These are phyloP conservation scores for Asterochloris sp. DNA, from an alignment of 139 green algal genomes.

Conservation along the genomic window DNA sequence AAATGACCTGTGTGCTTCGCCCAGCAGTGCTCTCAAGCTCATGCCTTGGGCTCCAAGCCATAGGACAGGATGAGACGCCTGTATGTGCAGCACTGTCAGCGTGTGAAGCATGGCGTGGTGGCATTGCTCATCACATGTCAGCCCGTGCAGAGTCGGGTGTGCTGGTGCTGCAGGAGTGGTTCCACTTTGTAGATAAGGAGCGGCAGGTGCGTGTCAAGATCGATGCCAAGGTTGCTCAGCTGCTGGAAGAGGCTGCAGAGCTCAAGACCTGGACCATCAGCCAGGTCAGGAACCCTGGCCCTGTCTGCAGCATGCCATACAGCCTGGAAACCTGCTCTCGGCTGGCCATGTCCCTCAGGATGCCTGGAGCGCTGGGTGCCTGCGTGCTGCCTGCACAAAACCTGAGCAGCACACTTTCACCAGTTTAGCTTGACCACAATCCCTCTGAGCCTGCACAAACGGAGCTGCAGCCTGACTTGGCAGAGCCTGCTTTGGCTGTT, in stretches of 20 bases:
- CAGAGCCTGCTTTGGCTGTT: no score
- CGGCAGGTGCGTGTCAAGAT: constrained; percentile 41
- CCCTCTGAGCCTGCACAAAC: no score
- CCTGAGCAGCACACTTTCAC: no score
- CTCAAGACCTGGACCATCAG: constrained; percentile 49
- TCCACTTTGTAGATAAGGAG: constrained; percentile 66
- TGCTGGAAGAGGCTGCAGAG: constrained; percentile 43
- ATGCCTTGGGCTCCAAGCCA: neutral
- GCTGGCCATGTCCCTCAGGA: no score
- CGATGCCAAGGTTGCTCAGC: constrained; percentile 40
- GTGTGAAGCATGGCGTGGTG: neutral
- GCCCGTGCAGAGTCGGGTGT: neutral
- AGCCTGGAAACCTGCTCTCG: no score
- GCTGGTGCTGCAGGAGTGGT: constrained; percentile 46
- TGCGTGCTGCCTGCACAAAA: no score
- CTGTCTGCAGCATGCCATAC: no score
- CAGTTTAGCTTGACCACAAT: no score
- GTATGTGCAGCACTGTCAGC: neutral
- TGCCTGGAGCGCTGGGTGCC: no score
- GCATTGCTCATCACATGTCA: neutral
- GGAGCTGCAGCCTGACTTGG: no score
- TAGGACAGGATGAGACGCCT: neutral
- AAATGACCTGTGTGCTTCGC: no score
- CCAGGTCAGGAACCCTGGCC: constrained; percentile 30
- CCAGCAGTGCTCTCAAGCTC: neutral